phyloP scores from a whole-genome alignment of 2,329 filamentous ascomycete species.

The Trematosphaeria pertusa region DNA sequence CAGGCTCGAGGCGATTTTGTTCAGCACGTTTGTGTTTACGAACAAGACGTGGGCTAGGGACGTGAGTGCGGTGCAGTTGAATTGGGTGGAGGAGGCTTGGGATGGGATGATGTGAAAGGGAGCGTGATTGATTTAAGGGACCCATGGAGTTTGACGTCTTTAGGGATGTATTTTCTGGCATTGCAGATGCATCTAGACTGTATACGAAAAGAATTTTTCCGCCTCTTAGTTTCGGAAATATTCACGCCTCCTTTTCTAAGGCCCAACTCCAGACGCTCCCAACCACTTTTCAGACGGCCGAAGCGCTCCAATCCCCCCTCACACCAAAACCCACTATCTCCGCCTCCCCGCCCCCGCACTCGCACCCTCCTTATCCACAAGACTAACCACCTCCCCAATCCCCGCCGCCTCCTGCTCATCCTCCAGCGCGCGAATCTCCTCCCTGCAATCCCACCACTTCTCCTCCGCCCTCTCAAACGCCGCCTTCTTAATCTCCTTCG shows the following conservation, averaged over 20 bases:
- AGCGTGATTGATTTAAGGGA: too few relatives aligned
- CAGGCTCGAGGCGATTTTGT: constrained; percentile 68
- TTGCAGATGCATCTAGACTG: too few relatives aligned
- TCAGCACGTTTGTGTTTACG: constrained; percentile 71
- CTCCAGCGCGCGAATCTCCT: constrained; percentile 89
- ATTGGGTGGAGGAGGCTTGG: constrained; percentile 65
- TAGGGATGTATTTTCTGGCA: too few relatives aligned
- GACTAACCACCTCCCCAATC: constrained; percentile 90
- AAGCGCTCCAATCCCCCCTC: too few relatives aligned
- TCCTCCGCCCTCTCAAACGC: constrained; percentile 92
- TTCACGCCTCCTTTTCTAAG: too few relatives aligned
- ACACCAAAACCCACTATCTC: too few relatives aligned
- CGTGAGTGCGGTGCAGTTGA: constrained; percentile 68
- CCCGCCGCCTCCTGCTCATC: constrained; percentile 96
- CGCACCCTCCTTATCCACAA: constrained; percentile 71
- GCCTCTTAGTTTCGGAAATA: too few relatives aligned
- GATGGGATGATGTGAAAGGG: too few relatives aligned
- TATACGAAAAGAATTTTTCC: too few relatives aligned
- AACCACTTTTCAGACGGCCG: too few relatives aligned
- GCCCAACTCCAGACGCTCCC: too few relatives aligned
- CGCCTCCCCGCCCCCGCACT: constrained; percentile 45
- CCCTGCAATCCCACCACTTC: constrained; percentile 98
- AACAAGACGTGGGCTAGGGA: constrained; percentile 68
- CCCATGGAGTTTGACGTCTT: too few relatives aligned
- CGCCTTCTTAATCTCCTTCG: constrained; percentile 90